These are phyloP conservation scores for Oryza officinalis DNA, from an alignment of 176 grass and related monocot genomes.

Conservation along the genomic window DNA sequence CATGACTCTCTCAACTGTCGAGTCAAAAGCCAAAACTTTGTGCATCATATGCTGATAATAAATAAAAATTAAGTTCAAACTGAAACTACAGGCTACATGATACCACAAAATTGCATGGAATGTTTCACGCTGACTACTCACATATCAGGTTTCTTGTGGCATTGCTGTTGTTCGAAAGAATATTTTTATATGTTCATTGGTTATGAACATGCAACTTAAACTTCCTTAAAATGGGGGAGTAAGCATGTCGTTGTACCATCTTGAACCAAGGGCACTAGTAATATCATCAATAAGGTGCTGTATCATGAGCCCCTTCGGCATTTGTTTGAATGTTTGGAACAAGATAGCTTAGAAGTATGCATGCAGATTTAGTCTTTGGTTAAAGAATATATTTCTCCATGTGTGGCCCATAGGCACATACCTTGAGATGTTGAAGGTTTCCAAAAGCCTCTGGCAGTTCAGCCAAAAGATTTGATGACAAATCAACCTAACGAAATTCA, in stretches of 20 bases:
- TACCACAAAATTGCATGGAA: slow-evolving; percentile 21
- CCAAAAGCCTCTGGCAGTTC: slow-evolving; percentile 72
- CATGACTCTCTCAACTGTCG: neutral
- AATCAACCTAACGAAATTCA: slow-evolving; percentile 62
- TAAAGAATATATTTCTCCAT: slow-evolving; percentile 24
- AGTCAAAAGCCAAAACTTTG: slow-evolving; percentile 14
- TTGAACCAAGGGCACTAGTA: neutral
- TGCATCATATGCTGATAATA: neutral
- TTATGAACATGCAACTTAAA: slow-evolving; percentile 1
- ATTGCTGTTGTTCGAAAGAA: neutral
- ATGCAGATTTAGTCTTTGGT: neutral
- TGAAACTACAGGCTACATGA: neutral
- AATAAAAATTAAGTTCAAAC: neutral
- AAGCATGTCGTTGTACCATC: slow-evolving; percentile 20
- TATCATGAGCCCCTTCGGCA: neutral
- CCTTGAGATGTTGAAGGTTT: slow-evolving; percentile 78
- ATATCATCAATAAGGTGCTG: slow-evolving; percentile 16
- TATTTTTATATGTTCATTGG: neutral
- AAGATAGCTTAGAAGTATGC: slow-evolving; percentile 3
- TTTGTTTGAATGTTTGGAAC: neutral
- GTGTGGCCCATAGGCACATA: slow-evolving; percentile 38
- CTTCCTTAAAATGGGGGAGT: slow-evolving; percentile 3
- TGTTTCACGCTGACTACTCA: neutral
- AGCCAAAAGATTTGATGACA: slow-evolving; percentile 82
- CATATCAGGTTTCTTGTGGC: neutral